Percentiles rank a stretch among this genome's conserved stretches.
phyloP scores from a whole-genome alignment of 257 asterid genomes.

The Jasminum sambac region DNA sequence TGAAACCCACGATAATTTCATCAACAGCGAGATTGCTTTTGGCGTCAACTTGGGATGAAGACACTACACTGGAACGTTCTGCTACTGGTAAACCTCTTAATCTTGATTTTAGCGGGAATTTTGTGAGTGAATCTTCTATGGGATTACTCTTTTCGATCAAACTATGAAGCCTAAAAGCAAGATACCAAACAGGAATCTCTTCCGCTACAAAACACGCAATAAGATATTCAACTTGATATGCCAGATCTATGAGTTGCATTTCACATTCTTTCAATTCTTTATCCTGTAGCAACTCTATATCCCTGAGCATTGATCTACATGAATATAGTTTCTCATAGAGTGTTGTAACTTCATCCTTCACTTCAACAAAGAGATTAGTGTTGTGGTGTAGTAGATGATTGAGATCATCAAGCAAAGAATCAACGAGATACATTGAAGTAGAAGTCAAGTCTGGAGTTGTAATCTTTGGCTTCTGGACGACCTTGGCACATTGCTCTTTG shows the following conservation, averaged over 20 bases:
- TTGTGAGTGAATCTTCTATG: too few relatives aligned
- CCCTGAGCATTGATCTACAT: slow-evolving; percentile 9
- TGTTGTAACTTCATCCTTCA: too few relatives aligned
- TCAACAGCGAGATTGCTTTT: neutral
- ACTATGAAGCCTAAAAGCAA: slow-evolving; percentile 11
- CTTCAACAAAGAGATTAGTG: too few relatives aligned
- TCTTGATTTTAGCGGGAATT: neutral
- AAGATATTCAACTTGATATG: slow-evolving; percentile 28
- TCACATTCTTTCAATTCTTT: neutral
- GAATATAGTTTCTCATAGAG: slow-evolving; percentile 14
- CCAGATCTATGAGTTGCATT: too few relatives aligned
- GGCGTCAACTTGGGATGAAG: neutral
- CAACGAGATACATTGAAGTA: slow-evolving; percentile 3
- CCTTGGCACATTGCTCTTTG: slow-evolving; percentile 11
- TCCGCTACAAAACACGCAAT: too few relatives aligned
- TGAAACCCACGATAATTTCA: too few relatives aligned
- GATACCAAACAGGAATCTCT: slow-evolving; percentile 19
- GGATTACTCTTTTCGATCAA: slow-evolving; percentile 14
- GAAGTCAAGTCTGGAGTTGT: slow-evolving; percentile 13
- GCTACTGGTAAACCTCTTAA: neutral
- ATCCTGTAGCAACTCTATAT: slow-evolving; percentile 11
- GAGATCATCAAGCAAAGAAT: too few relatives aligned
- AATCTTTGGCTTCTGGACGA: slow-evolving; percentile 1
- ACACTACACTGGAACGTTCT: neutral
- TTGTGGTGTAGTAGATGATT: too few relatives aligned